Base-by-base conservation (phyloP, 208 protist genomes). In the Endotrypanum monterogeii region DNA sequence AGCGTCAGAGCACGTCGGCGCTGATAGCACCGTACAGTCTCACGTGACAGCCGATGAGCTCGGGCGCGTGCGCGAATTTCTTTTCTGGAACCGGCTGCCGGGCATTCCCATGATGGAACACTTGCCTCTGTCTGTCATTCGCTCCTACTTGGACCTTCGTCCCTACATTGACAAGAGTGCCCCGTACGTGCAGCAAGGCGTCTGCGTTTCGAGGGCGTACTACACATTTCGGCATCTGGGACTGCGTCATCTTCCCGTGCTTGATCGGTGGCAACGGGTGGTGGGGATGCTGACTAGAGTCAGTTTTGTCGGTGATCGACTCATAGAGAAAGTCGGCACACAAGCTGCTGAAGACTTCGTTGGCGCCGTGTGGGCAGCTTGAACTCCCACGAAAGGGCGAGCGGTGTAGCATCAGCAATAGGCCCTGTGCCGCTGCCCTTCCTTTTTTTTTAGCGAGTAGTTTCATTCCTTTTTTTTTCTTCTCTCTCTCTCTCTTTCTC, bases 251-350 rank as follows among this genome's bases (percentile, higher is more conserved):
- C 72, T 97, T 48, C 83, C 89, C 16, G 90, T 97, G 67, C 77
- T 95, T 18, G 76, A 94, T 72, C 57, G 75, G n/a, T 71, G 73
- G n/a, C 39, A 88, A 61, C 75, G 67, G 54, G 84, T 97, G 3
- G 77, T 92, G 5, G 94, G 94, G 32, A 93, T 97, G 25, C 75
- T 97, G 41, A 93, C 94, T 3, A 78, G 94, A 28, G 88, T 87
- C 54, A 91, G 91, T 70, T 83, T 96, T 52, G 78, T 91, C 8
- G 85, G 78, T 18, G 86, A 94, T 69, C 80, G 85, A 23, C 72
- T 92, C 78, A 75, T 87, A 55, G 85, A 92, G 74, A 80, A 74
- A 61, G 73, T 87, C 14, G 54, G 30, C 66, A 56, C 66, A 79
- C 57, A 70, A 37, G 39, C 60, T 9, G 54, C 23, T 18, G 68